These are phyloP conservation scores for Gnetum montanum DNA, from an alignment of 75 land plant genomes.

Conservation along the genomic window DNA sequence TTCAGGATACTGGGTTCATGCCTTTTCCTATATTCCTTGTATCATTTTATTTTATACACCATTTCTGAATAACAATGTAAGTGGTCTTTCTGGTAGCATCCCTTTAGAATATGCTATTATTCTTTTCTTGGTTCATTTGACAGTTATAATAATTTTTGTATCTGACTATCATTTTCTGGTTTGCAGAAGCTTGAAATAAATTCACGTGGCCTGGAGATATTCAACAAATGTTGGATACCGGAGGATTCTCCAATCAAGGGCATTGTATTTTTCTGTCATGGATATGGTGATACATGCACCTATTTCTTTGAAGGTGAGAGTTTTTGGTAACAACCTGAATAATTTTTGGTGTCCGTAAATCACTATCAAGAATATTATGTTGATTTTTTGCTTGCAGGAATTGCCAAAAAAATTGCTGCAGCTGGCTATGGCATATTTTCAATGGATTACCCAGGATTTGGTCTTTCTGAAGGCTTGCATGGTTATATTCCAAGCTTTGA, in stretches of 20 bases:
- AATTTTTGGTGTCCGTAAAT: too few species aligned
- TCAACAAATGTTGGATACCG: slow-evolving; percentile 82
- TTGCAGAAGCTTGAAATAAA: slow-evolving; percentile 56
- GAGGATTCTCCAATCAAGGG: slow-evolving; percentile 42
- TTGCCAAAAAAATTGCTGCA: slow-evolving; percentile 57
- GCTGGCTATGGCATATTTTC: slow-evolving; percentile 67
- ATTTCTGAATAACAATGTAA: too few species aligned
- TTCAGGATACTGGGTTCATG: too few species aligned
- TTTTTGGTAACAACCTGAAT: slow-evolving; percentile 1
- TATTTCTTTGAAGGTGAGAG: slow-evolving; percentile 83
- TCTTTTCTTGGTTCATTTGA: too few species aligned
- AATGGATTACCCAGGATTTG: slow-evolving; percentile 77
- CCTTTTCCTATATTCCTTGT: too few species aligned
- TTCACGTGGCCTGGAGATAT: slow-evolving; percentile 70
- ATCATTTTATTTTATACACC: too few species aligned
- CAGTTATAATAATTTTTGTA: too few species aligned
- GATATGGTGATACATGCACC: slow-evolving; percentile 94
- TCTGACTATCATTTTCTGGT: too few species aligned
- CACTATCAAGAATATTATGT: background rate
- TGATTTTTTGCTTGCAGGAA: slow-evolving; percentile 31
- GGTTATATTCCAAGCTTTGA: slow-evolving; percentile 70
- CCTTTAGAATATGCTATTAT: too few species aligned
- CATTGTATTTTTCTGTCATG: slow-evolving; percentile 76
- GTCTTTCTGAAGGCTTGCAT: slow-evolving; percentile 73
- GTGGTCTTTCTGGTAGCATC: too few species aligned